phyloP scores from a whole-genome alignment of 2,329 filamentous ascomycete genomes.

The Periconia macrospinosa region DNA sequence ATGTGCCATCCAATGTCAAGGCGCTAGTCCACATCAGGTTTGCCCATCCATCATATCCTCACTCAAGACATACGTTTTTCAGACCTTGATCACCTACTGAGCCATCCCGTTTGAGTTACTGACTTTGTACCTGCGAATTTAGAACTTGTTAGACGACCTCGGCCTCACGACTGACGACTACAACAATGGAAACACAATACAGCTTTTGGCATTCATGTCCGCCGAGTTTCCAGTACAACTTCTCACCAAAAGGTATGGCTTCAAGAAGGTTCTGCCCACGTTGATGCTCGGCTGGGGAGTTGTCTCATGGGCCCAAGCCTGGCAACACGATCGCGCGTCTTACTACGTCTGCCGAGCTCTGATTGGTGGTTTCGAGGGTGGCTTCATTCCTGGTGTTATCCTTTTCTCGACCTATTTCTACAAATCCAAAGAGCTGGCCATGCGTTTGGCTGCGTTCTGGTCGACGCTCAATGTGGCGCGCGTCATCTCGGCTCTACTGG shows the following conservation, averaged over 20 bases:
- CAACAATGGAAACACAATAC: constrained; percentile 53
- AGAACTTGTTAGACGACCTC: constrained; percentile 34
- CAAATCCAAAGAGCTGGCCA: constrained; percentile 68
- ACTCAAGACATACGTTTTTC: too few relatives aligned
- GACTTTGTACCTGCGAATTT: too few relatives aligned
- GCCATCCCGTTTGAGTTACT: too few relatives aligned
- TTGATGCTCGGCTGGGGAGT: constrained; percentile 50
- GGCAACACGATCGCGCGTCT: constrained; percentile 55
- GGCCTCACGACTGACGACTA: constrained; percentile 35
- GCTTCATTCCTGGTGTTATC: constrained; percentile 65
- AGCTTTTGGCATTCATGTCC: constrained; percentile 80
- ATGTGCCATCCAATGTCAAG: too few relatives aligned
- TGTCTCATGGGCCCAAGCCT: constrained; percentile 65
- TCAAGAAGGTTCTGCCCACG: constrained; percentile 46
- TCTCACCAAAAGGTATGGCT: constrained; percentile 49
- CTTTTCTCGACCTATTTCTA: constrained; percentile 76
- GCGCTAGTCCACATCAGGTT: too few relatives aligned
- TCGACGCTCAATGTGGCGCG: constrained; percentile 61
- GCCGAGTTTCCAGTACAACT: constrained; percentile 50
- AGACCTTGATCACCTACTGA: too few relatives aligned
- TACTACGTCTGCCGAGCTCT: constrained; percentile 47
- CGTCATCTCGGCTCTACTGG: constrained; percentile 58
- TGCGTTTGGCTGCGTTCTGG: constrained; percentile 71
- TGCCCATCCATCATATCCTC: too few relatives aligned
- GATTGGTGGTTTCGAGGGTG: constrained; percentile 48